Evolutionary conservation across 192 early-diverging fungal genomes (phyloP).

Genomic region (Podochytrium sp.): DNA sequence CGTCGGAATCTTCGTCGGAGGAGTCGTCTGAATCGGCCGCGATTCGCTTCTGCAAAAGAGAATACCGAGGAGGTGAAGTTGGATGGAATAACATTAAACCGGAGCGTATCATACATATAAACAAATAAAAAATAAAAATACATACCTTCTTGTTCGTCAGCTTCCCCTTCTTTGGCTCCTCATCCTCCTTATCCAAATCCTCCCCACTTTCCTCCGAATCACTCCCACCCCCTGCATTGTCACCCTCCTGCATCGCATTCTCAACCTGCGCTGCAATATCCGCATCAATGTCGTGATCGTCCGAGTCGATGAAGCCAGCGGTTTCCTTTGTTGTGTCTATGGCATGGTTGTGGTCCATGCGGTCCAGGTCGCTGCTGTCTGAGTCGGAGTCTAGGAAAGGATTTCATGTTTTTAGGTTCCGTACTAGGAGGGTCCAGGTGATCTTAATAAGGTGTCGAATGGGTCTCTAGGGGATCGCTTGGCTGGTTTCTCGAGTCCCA

Average conservation of each 20-base stretch:
- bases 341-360: background rate
- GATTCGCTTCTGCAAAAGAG: background rate
- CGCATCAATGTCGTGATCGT: background rate
- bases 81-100: background rate
- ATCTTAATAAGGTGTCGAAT: too few species aligned
- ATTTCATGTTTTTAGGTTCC: background rate
- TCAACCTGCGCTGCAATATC: slow-evolving; percentile 12
- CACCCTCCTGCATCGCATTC: slow-evolving; percentile 32
- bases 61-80: background rate
- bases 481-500: too few species aligned
- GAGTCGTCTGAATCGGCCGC: slow-evolving; percentile 29
- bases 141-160: too few species aligned
- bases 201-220: too few species aligned
- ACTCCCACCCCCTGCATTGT: slow-evolving; percentile 15
- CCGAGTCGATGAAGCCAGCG: too few species aligned
- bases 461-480: too few species aligned
- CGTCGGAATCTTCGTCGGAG: slow-evolving; percentile 37
- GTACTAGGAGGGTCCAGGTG: too few species aligned
- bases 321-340: background rate
- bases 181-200: background rate
- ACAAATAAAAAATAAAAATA: background rate
- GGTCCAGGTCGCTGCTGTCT: background rate
- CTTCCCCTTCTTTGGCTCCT: slow-evolving; percentile 12
- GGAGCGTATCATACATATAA: too few species aligned
- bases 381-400: background rate